Percentiles rank a stretch among this genome's conserved stretches.
Conservation (phyloP, 495 filamentous ascomycete species). For the Corynascus novoguineensis region DNA sequence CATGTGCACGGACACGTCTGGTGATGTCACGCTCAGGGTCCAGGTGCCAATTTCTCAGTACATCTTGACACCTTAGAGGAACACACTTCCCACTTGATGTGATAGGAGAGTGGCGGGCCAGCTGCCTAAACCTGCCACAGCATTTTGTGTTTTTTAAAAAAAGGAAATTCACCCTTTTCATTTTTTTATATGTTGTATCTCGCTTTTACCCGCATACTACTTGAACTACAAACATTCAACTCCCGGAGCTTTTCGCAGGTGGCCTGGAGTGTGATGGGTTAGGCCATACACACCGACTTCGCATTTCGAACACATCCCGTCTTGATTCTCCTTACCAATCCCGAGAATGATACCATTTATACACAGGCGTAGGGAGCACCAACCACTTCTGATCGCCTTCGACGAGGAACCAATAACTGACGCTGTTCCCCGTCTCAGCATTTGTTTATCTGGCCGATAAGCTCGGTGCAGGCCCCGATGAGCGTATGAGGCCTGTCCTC, state of each 20-base stretch:
- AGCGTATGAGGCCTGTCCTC: slow-evolving; percentile 52
- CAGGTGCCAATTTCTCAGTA: not conserved
- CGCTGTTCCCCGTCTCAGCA: slow-evolving; percentile 44
- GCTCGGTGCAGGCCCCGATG: slow-evolving; percentile 77
- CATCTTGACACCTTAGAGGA: not conserved
- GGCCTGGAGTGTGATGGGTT: not conserved
- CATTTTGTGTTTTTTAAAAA: too few relatives aligned
- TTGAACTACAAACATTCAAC: too few relatives aligned
- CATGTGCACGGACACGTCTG: not conserved
- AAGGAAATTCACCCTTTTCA: too few relatives aligned
- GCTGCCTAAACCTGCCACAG: not conserved
- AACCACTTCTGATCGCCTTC: slow-evolving; percentile 5
- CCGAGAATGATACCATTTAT: slow-evolving; percentile 78
- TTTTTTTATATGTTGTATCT: too few relatives aligned
- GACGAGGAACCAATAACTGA: not conserved
- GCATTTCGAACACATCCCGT: not conserved
- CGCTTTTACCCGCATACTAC: too few relatives aligned
- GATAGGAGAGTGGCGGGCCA: not conserved
- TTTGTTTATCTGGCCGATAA: slow-evolving; percentile 59
- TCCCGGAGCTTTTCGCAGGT: too few relatives aligned
- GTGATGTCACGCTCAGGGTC: not conserved
- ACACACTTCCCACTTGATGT: not conserved
- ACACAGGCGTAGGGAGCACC: slow-evolving; percentile 57
- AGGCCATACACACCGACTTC: not conserved
- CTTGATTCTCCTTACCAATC: not conserved